Base-by-base conservation (phyloP, 2,329 filamentous ascomycete species). In the Diaporthe aspalathi region DNA sequence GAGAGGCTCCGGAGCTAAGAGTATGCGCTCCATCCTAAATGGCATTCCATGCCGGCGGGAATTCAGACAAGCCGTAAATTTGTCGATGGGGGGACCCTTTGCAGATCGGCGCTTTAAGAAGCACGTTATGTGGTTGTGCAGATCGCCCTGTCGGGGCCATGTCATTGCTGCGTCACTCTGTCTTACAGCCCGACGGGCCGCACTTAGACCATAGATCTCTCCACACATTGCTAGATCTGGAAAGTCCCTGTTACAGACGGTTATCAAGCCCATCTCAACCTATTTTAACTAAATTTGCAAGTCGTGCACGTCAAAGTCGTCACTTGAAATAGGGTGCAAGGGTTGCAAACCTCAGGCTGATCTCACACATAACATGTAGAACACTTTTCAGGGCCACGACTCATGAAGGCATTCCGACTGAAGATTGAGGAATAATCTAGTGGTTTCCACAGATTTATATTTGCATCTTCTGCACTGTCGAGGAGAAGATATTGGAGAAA, bases 21-120 rank as follows among this genome's bases (percentile, higher is more conserved):
- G 65, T 24, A 73, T 62, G 49, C 68, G 71, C 22, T 73, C 65
- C 71, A 73, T 73, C 9, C 35, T 7, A 38, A 38, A 12, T 7
- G 35, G 35, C 9, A 38, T 38, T 20, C 43, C 22, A 38, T n/a
- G 29, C 27, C 29, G 5, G 5, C n/a, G 3, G 14, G 5, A 50
- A 27, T 17, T n/a, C 20, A 24, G 6, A 35, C 7, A 38, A 65
- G n/a, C 29, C 38, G 20, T 35, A 11, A 14, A 22, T 20, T 65
- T 50, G 43, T 49, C 29, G 20, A 35, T 38, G 16, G 16, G 22
- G 35, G 14, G 27, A 27, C n/a, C 45, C 29, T 38, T n/a, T 65
- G 43, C 60, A 65, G 45, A 65, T 65, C 60, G 14, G 45, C 45
- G 11, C 29, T 50, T 65, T 50, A 50, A 65, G 57, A 65, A 50